Evolutionary conservation across 208 protist genomes (phyloP), one percentile per base, ranked within the genome.

Genomic region (Trypanosoma platydactyli): DNA sequence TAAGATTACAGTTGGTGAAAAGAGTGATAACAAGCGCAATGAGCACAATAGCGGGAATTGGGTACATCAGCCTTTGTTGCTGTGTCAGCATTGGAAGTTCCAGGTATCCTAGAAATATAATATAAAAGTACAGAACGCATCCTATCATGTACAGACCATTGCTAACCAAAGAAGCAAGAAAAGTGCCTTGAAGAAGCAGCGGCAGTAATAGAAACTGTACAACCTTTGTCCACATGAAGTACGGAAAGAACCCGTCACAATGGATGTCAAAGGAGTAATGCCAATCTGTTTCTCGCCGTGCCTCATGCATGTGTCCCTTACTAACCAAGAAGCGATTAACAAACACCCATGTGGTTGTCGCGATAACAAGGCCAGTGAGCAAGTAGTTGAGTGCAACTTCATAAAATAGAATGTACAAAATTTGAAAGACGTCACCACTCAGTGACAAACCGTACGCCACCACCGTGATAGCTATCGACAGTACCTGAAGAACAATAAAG

Each of bases 201-300:
- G 85, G 92, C 33, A 94, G 62, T 29, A 97, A 22, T 38, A 97
- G 20, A 70, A 92, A 97, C 40, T 93, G 88, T 3, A 97, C 12
- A 4, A 96, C 83, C 59, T 92, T 81, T n/a, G 94, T 89, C 81
- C 97, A 94, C 55, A 98, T 74, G 72, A 98, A 94, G 48, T 98
- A 92, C 13, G 92, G 84, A 64, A 98, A 98, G 76, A 97, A 98
- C 41, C 88, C 86, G 78, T 99, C 99, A 83, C 97, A 99, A 72
- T 99, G 98, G 53, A 99, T 81, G 64, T 99, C 98, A 78, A 98
- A 98, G 0, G 93, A 82, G 65, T 98, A 98, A 4, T 80, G 79
- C 95, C 96, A 99, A 59, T 98, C 97, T 4, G 98, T 80, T 24
- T 83, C 84, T 24, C 83, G 76, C 9, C 79, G 72, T n/a, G 82